Evolutionary conservation across 495 filamentous ascomycete species (phyloP).

Genomic region (Penicillium paxilli): DNA sequence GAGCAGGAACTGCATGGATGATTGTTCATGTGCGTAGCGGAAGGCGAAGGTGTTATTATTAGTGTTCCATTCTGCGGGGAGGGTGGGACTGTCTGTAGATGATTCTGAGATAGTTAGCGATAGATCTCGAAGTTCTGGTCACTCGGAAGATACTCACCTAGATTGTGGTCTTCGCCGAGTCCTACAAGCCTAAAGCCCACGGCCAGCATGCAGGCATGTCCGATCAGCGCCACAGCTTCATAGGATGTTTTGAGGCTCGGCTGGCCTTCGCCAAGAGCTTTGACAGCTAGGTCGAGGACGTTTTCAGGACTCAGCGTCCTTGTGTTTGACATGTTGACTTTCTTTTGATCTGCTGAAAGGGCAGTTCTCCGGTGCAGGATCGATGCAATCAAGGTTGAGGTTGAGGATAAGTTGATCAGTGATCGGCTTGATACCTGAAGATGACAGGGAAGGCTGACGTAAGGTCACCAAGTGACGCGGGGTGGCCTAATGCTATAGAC

Average conservation of each 20-base stretch:
- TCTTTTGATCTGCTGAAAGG: background rate
- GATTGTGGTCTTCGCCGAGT: slow-evolving; percentile 74
- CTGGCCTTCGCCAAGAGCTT: slow-evolving; percentile 30
- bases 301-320: slow-evolving; percentile 26
- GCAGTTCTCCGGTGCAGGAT: background rate
- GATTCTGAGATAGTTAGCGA: slow-evolving; percentile 39
- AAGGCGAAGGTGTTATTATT: slow-evolving; percentile 71
- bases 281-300: slow-evolving; percentile 34
- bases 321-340: slow-evolving; percentile 23
- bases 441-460: background rate
- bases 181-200: slow-evolving; percentile 82
- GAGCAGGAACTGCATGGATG: slow-evolving; percentile 79
- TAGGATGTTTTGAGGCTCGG: slow-evolving; percentile 69
- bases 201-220: slow-evolving; percentile 78
- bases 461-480: too few relatives aligned
- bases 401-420: too few relatives aligned
- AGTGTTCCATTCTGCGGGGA: slow-evolving; percentile 79
- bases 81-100: slow-evolving; percentile 51
- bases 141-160: slow-evolving; percentile 44
- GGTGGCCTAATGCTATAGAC: too few relatives aligned
- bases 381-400: background rate
- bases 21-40: slow-evolving; percentile 87
- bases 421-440: too few relatives aligned
- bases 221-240: slow-evolving; percentile 83
- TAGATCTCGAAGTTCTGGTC: background rate